Conservation (phyloP, 345 rosid genomes). For the Gossypium mustelinum region DNA sequence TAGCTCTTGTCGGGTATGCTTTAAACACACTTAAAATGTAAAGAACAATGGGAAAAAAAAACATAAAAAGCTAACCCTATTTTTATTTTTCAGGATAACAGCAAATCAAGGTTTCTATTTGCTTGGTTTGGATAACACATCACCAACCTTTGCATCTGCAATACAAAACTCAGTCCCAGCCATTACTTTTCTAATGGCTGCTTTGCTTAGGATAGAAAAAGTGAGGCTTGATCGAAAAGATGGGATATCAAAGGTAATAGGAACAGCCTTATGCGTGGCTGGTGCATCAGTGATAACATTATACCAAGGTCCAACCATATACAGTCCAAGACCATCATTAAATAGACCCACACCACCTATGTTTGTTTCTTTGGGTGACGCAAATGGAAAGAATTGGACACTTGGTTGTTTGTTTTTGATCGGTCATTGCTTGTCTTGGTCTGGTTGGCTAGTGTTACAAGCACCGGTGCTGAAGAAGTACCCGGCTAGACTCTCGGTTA, state of each 20-base stretch:
- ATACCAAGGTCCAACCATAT: conserved; percentile 83
- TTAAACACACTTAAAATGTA: too few relatives aligned
- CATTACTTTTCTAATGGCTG: conserved; percentile 97
- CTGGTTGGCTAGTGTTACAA: conserved; percentile 92
- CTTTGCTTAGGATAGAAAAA: conserved; percentile 82
- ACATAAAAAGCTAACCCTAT: too few relatives aligned
- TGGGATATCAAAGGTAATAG: conserved; percentile 71
- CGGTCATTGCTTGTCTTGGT: conserved; percentile 99
- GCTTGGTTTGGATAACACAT: conserved; percentile 84
- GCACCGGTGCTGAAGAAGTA: conserved; percentile 91
- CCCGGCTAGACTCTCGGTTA: conserved; percentile 93
- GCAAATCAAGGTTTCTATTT: conserved; percentile 98
- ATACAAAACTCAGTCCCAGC: conserved; percentile 99
- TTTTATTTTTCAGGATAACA: conserved; percentile 60
- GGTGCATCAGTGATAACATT: conserved; percentile 94
- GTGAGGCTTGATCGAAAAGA: conserved; percentile 78
- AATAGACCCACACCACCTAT: conserved; percentile 28
- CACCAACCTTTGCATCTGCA: conserved; percentile 98
- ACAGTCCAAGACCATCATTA: conserved; percentile 52
- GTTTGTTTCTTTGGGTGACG: conserved; percentile 55
- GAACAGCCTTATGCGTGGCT: conserved; percentile 75
- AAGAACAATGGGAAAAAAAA: too few relatives aligned
- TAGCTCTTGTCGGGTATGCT: conserved; percentile 84
- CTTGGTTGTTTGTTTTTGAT: conserved; percentile 83
- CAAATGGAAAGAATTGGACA: conserved; percentile 76